Conservation (phyloP, 257 asterid species). For the Solanum commersonii region DNA sequence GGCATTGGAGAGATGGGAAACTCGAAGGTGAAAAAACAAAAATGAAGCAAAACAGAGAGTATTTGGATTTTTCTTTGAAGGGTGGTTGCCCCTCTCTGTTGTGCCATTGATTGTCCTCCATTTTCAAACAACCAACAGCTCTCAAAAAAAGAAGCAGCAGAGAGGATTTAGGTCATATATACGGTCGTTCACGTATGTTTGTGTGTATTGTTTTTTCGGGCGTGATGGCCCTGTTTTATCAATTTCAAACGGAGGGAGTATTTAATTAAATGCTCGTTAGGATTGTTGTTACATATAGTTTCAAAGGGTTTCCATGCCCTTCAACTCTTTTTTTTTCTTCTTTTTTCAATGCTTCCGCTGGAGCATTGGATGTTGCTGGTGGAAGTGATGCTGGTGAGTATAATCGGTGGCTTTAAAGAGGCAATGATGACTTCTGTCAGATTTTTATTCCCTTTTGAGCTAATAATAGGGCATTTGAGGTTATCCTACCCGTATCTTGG, state of each 20-base stretch:
- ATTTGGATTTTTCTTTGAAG: not conserved
- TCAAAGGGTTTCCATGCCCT: not conserved
- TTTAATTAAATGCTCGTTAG: not conserved
- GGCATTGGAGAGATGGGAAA: not conserved
- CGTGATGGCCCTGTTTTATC: not conserved
- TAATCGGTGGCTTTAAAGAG: not conserved
- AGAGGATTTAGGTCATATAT: not conserved
- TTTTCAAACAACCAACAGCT: not conserved
- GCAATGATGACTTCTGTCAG: not conserved
- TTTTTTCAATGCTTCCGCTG: not conserved
- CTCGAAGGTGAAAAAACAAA: not conserved
- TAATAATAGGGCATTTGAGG: not conserved
- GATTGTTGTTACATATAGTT: not conserved
- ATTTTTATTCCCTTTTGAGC: not conserved
- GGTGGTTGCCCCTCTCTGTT: not conserved
- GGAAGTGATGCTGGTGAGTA: not conserved
- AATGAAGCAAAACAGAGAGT: not conserved
- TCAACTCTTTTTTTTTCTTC: not conserved
- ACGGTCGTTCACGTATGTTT: not conserved
- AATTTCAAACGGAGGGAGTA: not conserved
- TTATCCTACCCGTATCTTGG: constrained; percentile 35
- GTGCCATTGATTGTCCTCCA: not conserved
- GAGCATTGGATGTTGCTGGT: not conserved
- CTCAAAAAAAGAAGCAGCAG: not conserved
- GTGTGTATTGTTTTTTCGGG: not conserved